Percentiles rank a stretch among this genome's conserved stretches.
Conservation (phyloP, 2,329 filamentous ascomycete species). For the Fusarium sp. region DNA sequence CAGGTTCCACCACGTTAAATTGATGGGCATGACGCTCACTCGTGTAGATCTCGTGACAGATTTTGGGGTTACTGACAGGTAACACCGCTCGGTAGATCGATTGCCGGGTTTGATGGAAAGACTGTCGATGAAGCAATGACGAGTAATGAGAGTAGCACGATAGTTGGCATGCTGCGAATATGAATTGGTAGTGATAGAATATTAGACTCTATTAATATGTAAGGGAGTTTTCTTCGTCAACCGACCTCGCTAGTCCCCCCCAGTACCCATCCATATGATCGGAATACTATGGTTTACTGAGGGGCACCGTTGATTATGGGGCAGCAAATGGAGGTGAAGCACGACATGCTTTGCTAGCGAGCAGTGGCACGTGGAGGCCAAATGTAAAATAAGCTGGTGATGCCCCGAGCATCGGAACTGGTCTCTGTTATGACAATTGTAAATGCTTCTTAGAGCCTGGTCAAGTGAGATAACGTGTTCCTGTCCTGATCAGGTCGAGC, state of each 20-base stretch:
- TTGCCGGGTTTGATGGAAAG: neutral
- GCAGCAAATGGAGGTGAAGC: neutral
- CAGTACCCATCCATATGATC: neutral
- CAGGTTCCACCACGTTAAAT: constrained; percentile 32
- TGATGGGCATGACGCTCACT: constrained; percentile 26
- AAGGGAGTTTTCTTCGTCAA: neutral
- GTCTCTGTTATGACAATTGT: neutral
- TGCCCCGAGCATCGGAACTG: neutral
- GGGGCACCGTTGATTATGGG: constrained; percentile 23
- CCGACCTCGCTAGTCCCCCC: neutral
- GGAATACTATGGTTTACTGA: neutral
- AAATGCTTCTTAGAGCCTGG: neutral
- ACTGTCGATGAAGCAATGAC: neutral
- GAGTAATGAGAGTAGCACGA: neutral
- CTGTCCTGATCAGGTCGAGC: neutral
- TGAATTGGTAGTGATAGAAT: neutral
- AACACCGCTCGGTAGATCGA: neutral
- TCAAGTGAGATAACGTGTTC: neutral
- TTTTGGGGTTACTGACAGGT: constrained; percentile 15
- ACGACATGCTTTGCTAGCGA: constrained; percentile 14
- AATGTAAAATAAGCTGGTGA: neutral
- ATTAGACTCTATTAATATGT: neutral
- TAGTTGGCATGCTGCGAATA: neutral
- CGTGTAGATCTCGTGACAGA: constrained; percentile 34
- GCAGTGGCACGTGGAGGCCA: constrained; percentile 2